Evolutionary conservation across 1,139 yeast genomes (phyloP), one percentile per base, ranked within the genome.

Genomic region (Yamadazyma spencermartinsiae): DNA sequence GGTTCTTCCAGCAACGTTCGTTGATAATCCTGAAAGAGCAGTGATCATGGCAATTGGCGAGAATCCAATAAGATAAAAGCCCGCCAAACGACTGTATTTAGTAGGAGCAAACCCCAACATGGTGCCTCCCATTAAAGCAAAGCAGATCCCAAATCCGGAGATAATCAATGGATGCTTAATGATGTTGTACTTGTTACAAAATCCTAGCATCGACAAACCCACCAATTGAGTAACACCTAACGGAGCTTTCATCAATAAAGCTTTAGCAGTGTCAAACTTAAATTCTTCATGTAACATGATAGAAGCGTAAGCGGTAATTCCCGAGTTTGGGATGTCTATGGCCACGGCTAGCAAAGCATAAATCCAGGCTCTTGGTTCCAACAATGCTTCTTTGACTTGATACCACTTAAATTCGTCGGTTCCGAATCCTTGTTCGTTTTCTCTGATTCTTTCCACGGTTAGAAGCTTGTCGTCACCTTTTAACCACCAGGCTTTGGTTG

Each of bases 401-500:
- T 50, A 40, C 45, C 51, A 50, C 39, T 52, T 53, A 41, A 45
- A 44, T 24, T 58, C 55, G 33, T 50, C 48, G 31, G 55, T 41
- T 36, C 64, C 64, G 42, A 54, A 72, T 2, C 79, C 55, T 11
- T 56, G 44, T 51, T 55, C 43, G 50, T 60, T 37, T 32, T 44
- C 25, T 56, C 51, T 16, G 55, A 51, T 42, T 50, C 55, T 46
- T 53, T 55, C 40, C 51, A 49, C 40, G 44, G 56, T 40, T 13
- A 56, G 46, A 1, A 52, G 40, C 38, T 54, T 61, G 43, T 75
- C 78, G 16, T 64, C 63, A 11, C 59, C 68, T 34, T 51, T 55
- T 32, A 72, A 51, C 50, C 70, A 71, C 38, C 55, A 54, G 13
- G 76, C 71, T 16, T 61, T 46, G 3, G 63, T 58, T n/a, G 78